Percentiles rank a stretch among this genome's conserved stretches.
Conservation (phyloP, 2,329 filamentous ascomycete species). For the Verticillium alfalfae region DNA sequence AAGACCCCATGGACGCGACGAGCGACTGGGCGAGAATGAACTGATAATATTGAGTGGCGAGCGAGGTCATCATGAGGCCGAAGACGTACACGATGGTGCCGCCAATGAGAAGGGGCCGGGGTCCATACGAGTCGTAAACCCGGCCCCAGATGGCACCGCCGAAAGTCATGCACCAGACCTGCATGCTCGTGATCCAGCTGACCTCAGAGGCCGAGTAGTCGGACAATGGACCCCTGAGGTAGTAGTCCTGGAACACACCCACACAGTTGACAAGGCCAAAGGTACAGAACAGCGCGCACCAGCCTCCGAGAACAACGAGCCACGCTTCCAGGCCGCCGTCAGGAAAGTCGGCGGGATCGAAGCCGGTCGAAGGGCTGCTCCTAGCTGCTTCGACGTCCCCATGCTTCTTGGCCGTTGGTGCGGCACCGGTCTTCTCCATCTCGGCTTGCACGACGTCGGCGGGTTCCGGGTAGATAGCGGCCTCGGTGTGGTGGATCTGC, state of each 20-base stretch:
- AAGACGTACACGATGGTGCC: conserved; percentile 29
- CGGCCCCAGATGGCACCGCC: conserved; percentile 33
- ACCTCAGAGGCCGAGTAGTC: conserved; percentile 28
- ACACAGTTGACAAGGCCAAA: conserved; percentile 35
- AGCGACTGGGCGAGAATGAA: conserved; percentile 30
- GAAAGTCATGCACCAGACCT: conserved; percentile 33
- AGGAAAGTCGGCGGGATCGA: conserved; percentile 3
- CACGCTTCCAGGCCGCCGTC: conserved; percentile 19
- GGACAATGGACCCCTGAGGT: conserved; percentile 27
- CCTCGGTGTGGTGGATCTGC: conserved; percentile 24
- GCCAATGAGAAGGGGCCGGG: conserved; percentile 24
- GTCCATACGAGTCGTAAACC: conserved; percentile 36
- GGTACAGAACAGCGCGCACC: conserved; percentile 12
- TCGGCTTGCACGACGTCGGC: conserved; percentile 21
- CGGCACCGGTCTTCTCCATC: conserved; percentile 23
- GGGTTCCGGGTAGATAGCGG: conserved; percentile 25
- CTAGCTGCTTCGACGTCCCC: background rate
- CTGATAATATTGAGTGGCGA: conserved; percentile 38
- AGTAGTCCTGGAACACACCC: conserved; percentile 40
- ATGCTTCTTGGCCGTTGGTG: conserved; percentile 3
- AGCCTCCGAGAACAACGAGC: conserved; percentile 18
- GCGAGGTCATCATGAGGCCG: conserved; percentile 38
- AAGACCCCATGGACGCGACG: conserved; percentile 30
- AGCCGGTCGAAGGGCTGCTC: background rate
- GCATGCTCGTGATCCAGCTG: conserved; percentile 39